Evolutionary conservation across 1,139 yeast species (phyloP).

Genomic region (Pichia sp.): DNA sequence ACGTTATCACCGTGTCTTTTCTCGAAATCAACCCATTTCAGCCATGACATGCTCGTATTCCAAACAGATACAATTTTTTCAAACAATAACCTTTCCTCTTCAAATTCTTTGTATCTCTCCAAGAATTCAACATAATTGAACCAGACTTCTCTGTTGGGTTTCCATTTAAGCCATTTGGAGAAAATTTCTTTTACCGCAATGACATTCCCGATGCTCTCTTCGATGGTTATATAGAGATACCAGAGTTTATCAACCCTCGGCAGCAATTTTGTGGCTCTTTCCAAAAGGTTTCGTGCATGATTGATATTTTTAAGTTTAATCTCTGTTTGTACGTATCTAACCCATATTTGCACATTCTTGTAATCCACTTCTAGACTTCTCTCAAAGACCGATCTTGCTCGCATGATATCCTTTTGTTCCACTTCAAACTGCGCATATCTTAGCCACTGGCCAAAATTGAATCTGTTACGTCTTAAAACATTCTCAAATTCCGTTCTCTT

Average conservation of each 20-base stretch:
- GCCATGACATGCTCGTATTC: constrained; percentile 56
- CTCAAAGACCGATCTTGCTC: constrained; percentile 83
- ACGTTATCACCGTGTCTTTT: constrained; percentile 39
- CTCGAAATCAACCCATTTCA: constrained; percentile 55
- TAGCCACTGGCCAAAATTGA: constrained; percentile 84
- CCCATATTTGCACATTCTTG: constrained; percentile 79
- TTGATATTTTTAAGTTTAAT: constrained; percentile 63
- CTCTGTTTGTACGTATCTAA: constrained; percentile 74
- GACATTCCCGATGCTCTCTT: constrained; percentile 66
- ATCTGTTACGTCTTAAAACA: constrained; percentile 72
- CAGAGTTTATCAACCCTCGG: constrained; percentile 84
- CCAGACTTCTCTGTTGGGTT: constrained; percentile 62
- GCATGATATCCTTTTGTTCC: constrained; percentile 62
- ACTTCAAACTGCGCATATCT: constrained; percentile 87
- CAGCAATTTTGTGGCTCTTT: constrained; percentile 63
- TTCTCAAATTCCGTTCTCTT: constrained; percentile 80
- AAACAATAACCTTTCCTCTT: constrained; percentile 51
- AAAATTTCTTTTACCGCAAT: constrained; percentile 58
- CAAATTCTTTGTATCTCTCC: constrained; percentile 51
- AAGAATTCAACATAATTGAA: constrained; percentile 68
- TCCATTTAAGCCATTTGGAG: constrained; percentile 78
- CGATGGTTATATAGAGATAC: constrained; percentile 76
- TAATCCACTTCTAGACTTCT: constrained; percentile 74
- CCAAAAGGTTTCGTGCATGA: constrained; percentile 82
- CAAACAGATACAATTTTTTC: constrained; percentile 46